Percentiles rank a stretch among this genome's conserved stretches.
phyloP scores from a whole-genome alignment of 2,329 filamentous ascomycete species.

The Ilyonectria destructans region DNA sequence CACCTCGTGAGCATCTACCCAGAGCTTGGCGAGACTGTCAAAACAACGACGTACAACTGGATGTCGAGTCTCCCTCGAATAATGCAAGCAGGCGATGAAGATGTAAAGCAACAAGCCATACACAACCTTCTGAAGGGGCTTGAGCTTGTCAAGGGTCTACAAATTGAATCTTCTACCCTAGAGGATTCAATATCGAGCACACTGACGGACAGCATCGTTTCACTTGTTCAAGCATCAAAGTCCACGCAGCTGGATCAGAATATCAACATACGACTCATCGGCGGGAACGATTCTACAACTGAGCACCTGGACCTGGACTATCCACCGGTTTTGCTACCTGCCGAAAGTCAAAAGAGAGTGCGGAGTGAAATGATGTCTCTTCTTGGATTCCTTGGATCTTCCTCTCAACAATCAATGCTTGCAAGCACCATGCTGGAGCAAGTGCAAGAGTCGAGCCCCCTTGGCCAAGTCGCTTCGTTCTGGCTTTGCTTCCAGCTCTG shows the following conservation, averaged over 20 bases:
- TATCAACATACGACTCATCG: conserved; percentile 50
- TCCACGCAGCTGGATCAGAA: conserved; percentile 29
- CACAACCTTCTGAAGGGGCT: conserved; percentile 84
- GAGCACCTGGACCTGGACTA: conserved; percentile 60
- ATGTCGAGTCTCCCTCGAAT: conserved; percentile 83
- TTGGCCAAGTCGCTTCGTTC: conserved; percentile 78
- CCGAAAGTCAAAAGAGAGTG: conserved; percentile 78
- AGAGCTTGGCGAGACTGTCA: conserved; percentile 75
- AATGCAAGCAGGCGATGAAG: conserved; percentile 89
- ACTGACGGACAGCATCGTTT: conserved; percentile 82
- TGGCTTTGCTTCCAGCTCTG: conserved; percentile 86
- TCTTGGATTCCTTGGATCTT: conserved; percentile 68
- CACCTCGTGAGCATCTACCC: conserved; percentile 76
- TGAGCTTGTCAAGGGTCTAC: conserved; percentile 74
- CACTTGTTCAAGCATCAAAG: conserved; percentile 50
- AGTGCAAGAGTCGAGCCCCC: conserved; percentile 71
- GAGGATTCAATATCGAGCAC: conserved; percentile 78
- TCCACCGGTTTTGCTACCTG: conserved; percentile 73
- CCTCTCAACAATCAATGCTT: conserved; percentile 74
- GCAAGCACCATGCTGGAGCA: conserved; percentile 77
- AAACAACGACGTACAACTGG: conserved; percentile 85
- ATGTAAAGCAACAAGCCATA: conserved; percentile 80
- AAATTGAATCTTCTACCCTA: conserved; percentile 77
- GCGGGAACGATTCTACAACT: conserved; percentile 31
- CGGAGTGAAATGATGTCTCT: conserved; percentile 72